These are phyloP conservation scores for Miamiensis avidus DNA, from an alignment of 169 alveolate genomes.

Conservation along the genomic window DNA sequence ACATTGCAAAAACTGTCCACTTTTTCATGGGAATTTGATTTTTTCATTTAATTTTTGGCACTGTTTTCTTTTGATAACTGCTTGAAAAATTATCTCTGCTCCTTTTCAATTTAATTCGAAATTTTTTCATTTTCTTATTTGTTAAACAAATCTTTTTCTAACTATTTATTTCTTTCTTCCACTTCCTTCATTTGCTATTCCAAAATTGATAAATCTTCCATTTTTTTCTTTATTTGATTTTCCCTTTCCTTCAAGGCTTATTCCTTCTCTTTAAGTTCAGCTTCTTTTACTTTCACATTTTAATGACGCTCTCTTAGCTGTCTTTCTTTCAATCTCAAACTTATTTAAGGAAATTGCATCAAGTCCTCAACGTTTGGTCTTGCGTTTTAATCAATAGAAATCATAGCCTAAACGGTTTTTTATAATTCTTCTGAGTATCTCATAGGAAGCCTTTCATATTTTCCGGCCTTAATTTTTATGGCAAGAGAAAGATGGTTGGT, in stretches of 20 bases:
- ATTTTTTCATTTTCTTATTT: background rate
- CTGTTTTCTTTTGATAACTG: background rate
- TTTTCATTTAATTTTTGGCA: no score
- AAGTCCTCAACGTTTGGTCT: slow-evolving; percentile 81
- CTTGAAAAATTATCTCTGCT: background rate
- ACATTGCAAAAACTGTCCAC: no score
- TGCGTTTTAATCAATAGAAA: slow-evolving; percentile 61
- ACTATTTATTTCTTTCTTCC: background rate
- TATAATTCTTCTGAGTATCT: slow-evolving; percentile 72
- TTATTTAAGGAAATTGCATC: slow-evolving; percentile 44
- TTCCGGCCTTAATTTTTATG: slow-evolving; percentile 69
- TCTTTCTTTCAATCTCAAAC: slow-evolving; percentile 52
- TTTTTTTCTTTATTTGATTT: no score
- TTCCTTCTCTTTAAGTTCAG: slow-evolving; percentile 39
- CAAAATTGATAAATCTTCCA: no score
- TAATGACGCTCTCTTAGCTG: slow-evolving; percentile 39
- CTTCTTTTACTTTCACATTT: slow-evolving; percentile 39
- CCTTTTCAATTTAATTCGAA: background rate
- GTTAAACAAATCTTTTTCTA: background rate
- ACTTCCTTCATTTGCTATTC: background rate
- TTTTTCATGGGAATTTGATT: no score
- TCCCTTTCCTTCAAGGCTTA: background rate
- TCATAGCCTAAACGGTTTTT: slow-evolving; percentile 58
- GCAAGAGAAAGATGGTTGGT: slow-evolving; percentile 77
- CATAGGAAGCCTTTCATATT: slow-evolving; percentile 69